Conservation (phyloP, 2,329 filamentous ascomycete species). For the Neoascochyta sp. region DNA sequence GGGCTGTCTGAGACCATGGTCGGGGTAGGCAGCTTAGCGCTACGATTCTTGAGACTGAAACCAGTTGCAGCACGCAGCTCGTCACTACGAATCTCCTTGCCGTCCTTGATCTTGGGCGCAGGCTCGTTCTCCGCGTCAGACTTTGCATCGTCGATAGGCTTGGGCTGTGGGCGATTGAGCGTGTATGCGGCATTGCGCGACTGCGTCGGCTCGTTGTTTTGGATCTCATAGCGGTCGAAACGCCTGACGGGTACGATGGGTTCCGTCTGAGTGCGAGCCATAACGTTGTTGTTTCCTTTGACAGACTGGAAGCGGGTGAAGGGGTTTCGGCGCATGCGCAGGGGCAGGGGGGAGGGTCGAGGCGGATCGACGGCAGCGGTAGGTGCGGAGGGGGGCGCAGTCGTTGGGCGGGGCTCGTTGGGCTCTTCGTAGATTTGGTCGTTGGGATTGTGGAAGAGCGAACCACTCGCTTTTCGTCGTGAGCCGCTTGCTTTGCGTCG, state of each 20-base stretch:
- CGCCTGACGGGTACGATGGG: constrained; percentile 43
- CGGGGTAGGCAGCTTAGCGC: constrained; percentile 79
- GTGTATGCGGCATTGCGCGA: constrained; percentile 79
- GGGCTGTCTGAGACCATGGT: constrained; percentile 86
- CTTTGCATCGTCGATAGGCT: constrained; percentile 25
- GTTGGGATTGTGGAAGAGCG: constrained; percentile 64
- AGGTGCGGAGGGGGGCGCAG: constrained; percentile 21
- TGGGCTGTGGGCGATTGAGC: constrained; percentile 53
- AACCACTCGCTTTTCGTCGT: constrained; percentile 67
- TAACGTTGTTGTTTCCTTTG: constrained; percentile 44
- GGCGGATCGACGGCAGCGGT: constrained; percentile 31
- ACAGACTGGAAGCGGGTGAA: constrained; percentile 60
- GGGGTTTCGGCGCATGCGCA: constrained; percentile 59
- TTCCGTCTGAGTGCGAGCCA: constrained; percentile 45
- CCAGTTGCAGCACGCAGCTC: constrained; percentile 89
- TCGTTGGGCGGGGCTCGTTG: constrained; percentile 48
- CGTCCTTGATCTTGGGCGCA: constrained; percentile 63
- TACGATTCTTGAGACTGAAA: constrained; percentile 82
- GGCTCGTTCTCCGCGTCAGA: constrained; percentile 30
- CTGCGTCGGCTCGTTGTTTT: constrained; percentile 78
- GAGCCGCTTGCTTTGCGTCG: constrained; percentile 60
- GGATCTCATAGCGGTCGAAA: constrained; percentile 64
- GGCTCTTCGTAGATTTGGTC: constrained; percentile 91
- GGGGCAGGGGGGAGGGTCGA: constrained; percentile 43
- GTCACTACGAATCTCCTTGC: constrained; percentile 76